Evolutionary conservation across 371 early-diverging fungal genomes (phyloP).

Genomic region (Mortierella sp.): DNA sequence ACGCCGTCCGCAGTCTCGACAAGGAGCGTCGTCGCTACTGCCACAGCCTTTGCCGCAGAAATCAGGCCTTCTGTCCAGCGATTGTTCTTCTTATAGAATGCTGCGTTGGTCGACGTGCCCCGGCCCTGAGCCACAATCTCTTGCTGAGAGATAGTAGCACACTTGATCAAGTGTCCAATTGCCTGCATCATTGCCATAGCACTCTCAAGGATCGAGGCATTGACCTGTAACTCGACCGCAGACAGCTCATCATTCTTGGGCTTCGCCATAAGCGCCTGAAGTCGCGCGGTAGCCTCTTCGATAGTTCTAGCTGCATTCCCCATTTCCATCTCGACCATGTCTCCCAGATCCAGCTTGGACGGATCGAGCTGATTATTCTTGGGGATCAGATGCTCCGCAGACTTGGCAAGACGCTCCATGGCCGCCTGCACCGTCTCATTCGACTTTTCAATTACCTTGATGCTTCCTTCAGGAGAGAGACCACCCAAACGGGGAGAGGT

Average conservation of each 20-base stretch:
- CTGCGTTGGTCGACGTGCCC: conserved; percentile 85
- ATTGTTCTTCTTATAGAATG: conserved; percentile 98
- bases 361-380: conserved; percentile 63
- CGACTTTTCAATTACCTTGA: conserved; percentile 77
- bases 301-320: conserved; percentile 90
- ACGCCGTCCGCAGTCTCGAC: conserved; percentile 97
- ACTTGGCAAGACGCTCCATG: conserved; percentile 75
- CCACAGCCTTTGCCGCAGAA: conserved; percentile 96
- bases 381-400: conserved; percentile 78
- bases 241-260: conserved; percentile 81
- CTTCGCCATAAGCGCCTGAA: conserved; percentile 82
- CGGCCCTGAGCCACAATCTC: conserved; percentile 96
- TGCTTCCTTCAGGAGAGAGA: conserved; percentile 77
- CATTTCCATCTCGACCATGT: conserved; percentile 95
- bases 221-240: conserved; percentile 86
- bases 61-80: conserved; percentile 99
- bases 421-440: conserved; percentile 82
- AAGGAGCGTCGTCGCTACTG: conserved; percentile 88
- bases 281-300: conserved; percentile 87
- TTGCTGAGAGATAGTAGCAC: conserved; percentile 94
- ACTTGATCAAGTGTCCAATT: conserved; percentile 92
- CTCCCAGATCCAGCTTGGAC: conserved; percentile 79
- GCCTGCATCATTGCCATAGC: conserved; percentile 95
- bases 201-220: conserved; percentile 89
- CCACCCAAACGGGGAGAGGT: conserved; percentile 81